These are phyloP conservation scores for Herpetospermum pedunculosum DNA, from an alignment of 306 rosid genomes.

Conservation along the genomic window DNA sequence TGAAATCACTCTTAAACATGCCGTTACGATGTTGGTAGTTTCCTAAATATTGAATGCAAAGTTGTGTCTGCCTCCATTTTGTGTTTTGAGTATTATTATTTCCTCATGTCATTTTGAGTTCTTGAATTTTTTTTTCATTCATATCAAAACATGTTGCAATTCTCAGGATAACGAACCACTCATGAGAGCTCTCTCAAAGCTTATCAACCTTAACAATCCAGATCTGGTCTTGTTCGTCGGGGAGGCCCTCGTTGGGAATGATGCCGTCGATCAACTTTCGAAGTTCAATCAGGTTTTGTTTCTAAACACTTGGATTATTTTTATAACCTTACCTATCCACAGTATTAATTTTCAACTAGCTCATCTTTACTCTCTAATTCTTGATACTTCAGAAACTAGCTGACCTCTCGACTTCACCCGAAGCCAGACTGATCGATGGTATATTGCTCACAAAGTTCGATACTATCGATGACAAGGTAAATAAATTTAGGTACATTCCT, in stretches of 20 bases:
- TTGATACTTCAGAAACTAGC: slow-evolving; percentile 67
- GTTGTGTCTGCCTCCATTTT: too few species aligned
- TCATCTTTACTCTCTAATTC: neutral
- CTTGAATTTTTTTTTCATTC: neutral
- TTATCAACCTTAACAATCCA: slow-evolving; percentile 75
- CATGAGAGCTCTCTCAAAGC: slow-evolving; percentile 97
- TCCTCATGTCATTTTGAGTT: neutral
- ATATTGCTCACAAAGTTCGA: slow-evolving; percentile 95
- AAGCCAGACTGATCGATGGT: slow-evolving; percentile 78
- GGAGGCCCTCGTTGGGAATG: slow-evolving; percentile 96
- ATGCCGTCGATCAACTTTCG: slow-evolving; percentile 97
- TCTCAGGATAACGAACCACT: slow-evolving; percentile 91
- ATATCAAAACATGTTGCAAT: neutral
- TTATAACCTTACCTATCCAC: neutral
- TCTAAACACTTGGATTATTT: neutral
- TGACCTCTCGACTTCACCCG: slow-evolving; percentile 57
- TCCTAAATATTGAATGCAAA: neutral
- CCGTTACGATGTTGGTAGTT: neutral
- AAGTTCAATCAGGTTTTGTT: slow-evolving; percentile 80
- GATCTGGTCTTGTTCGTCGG: slow-evolving; percentile 96
- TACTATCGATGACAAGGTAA: slow-evolving; percentile 93
- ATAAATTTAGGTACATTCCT: neutral
- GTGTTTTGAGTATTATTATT: neutral
- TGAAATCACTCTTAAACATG: too few species aligned
- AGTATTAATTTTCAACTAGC: neutral